Conservation (phyloP, 2,329 filamentous ascomycete species). For the Paradendryphiella salina region DNA sequence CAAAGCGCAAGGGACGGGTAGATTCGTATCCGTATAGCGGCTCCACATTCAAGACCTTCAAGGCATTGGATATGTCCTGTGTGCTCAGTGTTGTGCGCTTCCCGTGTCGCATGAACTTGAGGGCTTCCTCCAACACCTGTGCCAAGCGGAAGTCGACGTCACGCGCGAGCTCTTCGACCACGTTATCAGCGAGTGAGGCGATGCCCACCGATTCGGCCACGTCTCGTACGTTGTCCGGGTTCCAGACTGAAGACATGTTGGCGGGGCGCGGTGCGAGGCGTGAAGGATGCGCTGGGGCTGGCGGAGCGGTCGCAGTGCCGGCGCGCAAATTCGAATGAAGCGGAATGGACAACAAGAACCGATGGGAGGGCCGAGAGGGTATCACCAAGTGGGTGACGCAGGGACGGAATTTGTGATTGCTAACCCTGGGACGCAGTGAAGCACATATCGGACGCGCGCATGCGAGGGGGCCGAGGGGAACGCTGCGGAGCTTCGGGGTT, state of each 20-base stretch:
- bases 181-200: conserved; percentile 76
- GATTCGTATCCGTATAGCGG: conserved; percentile 96
- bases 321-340: conserved; percentile 16
- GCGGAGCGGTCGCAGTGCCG: conserved; percentile 14
- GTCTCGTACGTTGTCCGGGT: conserved; percentile 91
- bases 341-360: conserved; percentile 15
- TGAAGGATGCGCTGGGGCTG: conserved; percentile 15
- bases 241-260: conserved; percentile 71
- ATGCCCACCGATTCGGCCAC: conserved; percentile 97
- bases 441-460: conserved; percentile 38
- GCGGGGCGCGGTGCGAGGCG: conserved; percentile 15
- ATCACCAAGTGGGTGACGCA: conserved; percentile 35
- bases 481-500: neutral
- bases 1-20: conserved; percentile 83
- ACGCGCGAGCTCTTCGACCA: conserved; percentile 82
- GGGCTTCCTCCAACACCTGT: conserved; percentile 88
- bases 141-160: conserved; percentile 95
- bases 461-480: conserved; percentile 19
- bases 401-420: conserved; percentile 32
- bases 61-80: conserved; percentile 83
- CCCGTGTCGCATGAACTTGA: conserved; percentile 94
- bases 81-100: conserved; percentile 86
- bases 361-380: conserved; percentile 30
- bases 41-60: conserved; percentile 87
- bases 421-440: conserved; percentile 38